phyloP scores from a whole-genome alignment of 176 grass and related monocot genomes.

The Neostapfia colusana region DNA sequence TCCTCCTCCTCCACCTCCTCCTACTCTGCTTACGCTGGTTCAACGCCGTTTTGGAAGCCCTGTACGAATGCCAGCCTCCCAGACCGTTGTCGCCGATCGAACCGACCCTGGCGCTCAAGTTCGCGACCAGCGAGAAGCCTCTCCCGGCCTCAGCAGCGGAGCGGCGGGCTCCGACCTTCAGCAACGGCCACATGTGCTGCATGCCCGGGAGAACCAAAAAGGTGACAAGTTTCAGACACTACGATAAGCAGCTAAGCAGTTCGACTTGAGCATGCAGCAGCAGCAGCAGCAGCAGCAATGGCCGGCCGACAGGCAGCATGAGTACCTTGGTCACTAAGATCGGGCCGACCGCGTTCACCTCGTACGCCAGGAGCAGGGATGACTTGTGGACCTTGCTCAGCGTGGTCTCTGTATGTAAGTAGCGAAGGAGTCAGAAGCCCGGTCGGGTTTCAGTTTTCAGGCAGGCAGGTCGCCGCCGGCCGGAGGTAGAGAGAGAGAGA shows the following conservation, averaged over 20 bases:
- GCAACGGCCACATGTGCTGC: slow-evolving; percentile 77
- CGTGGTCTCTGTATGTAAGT: slow-evolving; percentile 60
- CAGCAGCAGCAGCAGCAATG: too few relatives aligned
- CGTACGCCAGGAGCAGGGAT: slow-evolving; percentile 72
- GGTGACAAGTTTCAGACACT: background rate
- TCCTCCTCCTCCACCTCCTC: too few relatives aligned
- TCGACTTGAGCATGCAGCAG: too few relatives aligned
- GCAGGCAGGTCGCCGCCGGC: too few relatives aligned
- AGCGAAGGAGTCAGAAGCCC: background rate
- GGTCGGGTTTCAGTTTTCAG: too few relatives aligned
- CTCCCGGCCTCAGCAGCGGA: slow-evolving; percentile 41
- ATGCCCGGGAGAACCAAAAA: background rate
- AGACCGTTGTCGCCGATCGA: slow-evolving; percentile 79
- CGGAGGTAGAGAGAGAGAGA: too few relatives aligned
- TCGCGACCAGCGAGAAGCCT: slow-evolving; percentile 69
- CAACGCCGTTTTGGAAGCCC: slow-evolving; percentile 81
- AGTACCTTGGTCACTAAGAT: slow-evolving; percentile 83
- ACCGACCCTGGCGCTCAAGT: slow-evolving; percentile 79
- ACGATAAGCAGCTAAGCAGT: background rate
- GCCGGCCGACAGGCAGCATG: too few relatives aligned
- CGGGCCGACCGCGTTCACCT: slow-evolving; percentile 77
- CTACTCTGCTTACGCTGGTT: slow-evolving; percentile 95
- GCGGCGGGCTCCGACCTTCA: slow-evolving; percentile 63
- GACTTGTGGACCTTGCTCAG: slow-evolving; percentile 80
- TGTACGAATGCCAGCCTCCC: slow-evolving; percentile 92